Conservation (phyloP, 805 yeast genomes). For the Debaryomyces castellii region DNA sequence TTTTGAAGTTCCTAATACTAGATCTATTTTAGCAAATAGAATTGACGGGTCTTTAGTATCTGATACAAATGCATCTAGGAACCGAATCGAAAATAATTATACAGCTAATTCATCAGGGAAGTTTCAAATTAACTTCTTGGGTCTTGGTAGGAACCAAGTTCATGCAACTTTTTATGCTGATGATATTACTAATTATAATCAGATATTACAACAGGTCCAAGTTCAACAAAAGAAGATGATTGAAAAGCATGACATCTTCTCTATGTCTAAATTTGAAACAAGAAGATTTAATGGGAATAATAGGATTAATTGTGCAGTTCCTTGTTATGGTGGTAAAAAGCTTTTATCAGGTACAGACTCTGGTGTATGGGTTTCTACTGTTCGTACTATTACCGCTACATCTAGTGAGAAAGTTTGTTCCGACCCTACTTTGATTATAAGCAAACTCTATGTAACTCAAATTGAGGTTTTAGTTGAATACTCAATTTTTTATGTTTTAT, state of each 20-base stretch:
- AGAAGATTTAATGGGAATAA: conserved; percentile 72
- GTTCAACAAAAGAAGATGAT: conserved; percentile 75
- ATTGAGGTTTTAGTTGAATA: conserved; percentile 91
- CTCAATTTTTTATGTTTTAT: conserved; percentile 73
- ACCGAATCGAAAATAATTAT: conserved; percentile 24
- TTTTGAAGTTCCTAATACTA: conserved; percentile 71
- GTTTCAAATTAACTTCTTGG: conserved; percentile 51
- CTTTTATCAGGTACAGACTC: conserved; percentile 87
- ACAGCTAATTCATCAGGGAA: conserved; percentile 30
- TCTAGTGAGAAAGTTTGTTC: conserved; percentile 54
- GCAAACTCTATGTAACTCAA: conserved; percentile 78
- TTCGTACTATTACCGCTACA: conserved; percentile 51
- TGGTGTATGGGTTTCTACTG: conserved; percentile 83
- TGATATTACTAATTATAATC: conserved; percentile 64
- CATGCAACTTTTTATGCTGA: conserved; percentile 55
- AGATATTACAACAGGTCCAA: conserved; percentile 75
- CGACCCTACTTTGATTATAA: conserved; percentile 73
- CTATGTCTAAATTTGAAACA: conserved; percentile 71
- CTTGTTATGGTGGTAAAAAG: conserved; percentile 92
- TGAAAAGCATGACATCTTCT: conserved; percentile 74
- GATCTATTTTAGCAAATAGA: conserved; percentile 37
- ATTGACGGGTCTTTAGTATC: conserved; percentile 36
- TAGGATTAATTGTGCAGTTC: conserved; percentile 86
- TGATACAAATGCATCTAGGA: conserved; percentile 28
- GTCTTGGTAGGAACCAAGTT: conserved; percentile 54